A percentile compares a stretch with the other conserved stretches of the same genome.
phyloP scores from a whole-genome alignment of 2,329 filamentous ascomycete species.

The Amylocarpus encephaloides region DNA sequence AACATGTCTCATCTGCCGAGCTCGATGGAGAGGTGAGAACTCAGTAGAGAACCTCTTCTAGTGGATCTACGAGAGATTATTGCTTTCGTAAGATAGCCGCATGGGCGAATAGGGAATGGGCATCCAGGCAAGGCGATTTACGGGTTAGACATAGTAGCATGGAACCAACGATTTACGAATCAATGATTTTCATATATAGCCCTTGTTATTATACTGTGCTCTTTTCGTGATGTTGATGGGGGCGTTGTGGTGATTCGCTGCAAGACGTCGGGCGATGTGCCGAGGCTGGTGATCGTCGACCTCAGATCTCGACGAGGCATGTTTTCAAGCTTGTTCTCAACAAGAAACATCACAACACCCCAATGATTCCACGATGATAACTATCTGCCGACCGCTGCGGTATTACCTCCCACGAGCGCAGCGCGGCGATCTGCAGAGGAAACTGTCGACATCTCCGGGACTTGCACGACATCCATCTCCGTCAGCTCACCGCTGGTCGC shows the following conservation, averaged over 20 bases:
- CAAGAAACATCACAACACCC: neutral
- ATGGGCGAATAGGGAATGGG: neutral
- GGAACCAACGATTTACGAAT: too few relatives aligned
- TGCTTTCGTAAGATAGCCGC: neutral
- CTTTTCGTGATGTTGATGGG: neutral
- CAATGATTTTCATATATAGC: too few relatives aligned
- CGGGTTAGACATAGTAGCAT: too few relatives aligned
- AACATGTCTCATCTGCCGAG: constrained; percentile 72
- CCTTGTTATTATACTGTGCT: too few relatives aligned
- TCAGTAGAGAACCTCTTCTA: too few relatives aligned
- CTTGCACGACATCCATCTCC: constrained; percentile 26
- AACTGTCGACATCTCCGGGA: constrained; percentile 1
- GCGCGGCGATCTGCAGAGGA: neutral
- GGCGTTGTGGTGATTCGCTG: neutral
- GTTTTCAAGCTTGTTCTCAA: neutral
- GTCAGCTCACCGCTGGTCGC: constrained; percentile 33
- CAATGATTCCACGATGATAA: constrained; percentile 3
- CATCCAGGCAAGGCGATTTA: neutral
- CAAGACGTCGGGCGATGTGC: neutral
- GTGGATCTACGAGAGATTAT: too few relatives aligned
- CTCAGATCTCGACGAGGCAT: neutral
- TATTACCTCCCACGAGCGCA: neutral
- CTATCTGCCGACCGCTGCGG: neutral
- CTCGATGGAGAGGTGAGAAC: constrained; percentile 62
- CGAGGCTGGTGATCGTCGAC: neutral